phyloP scores from a whole-genome alignment of 441 rosid species.

The Euphorbia celastroides region DNA sequence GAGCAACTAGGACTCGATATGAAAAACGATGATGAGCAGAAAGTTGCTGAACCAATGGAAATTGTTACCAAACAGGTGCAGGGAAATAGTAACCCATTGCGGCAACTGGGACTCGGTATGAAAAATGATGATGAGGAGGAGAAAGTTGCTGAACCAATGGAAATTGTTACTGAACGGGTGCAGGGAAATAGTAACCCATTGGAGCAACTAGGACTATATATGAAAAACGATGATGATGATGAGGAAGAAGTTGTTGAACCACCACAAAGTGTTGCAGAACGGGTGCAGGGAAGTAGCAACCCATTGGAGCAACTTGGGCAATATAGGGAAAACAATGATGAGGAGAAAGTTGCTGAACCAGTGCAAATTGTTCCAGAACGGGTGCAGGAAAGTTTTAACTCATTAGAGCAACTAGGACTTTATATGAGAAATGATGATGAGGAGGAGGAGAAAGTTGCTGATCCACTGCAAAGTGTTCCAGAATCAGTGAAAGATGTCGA shows the following conservation, averaged over 20 bases:
- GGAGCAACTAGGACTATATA: constrained; percentile 76
- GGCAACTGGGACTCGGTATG: constrained; percentile 74
- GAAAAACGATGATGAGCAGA: no score
- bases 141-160: constrained; percentile 34
- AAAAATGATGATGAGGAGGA: constrained; percentile 81
- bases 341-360: no score
- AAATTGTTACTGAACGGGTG: constrained; percentile 26
- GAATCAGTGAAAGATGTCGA: constrained; percentile 42
- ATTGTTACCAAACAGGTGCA: no score
- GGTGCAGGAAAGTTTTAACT: constrained; percentile 59
- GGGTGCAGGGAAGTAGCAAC: no score
- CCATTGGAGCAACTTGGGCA: no score
- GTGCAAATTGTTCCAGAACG: no score
- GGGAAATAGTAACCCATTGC: constrained; percentile 64
- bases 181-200: constrained; percentile 65
- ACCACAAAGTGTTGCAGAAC: no score
- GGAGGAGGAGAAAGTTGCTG: constrained; percentile 57
- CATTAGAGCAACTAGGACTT: constrained; percentile 75
- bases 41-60: no score
- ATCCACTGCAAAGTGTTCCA: constrained; percentile 26
- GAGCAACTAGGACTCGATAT: no score
- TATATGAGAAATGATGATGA: constrained; percentile 81
- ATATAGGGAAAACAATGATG: no score
- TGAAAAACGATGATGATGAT: constrained; percentile 76
- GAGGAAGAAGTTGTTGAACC: constrained; percentile 54